A percentile compares a stretch with the other conserved stretches of the same genome.
Conservation (phyloP, 2,329 filamentous ascomycete species). For the Phoma herbarum region DNA sequence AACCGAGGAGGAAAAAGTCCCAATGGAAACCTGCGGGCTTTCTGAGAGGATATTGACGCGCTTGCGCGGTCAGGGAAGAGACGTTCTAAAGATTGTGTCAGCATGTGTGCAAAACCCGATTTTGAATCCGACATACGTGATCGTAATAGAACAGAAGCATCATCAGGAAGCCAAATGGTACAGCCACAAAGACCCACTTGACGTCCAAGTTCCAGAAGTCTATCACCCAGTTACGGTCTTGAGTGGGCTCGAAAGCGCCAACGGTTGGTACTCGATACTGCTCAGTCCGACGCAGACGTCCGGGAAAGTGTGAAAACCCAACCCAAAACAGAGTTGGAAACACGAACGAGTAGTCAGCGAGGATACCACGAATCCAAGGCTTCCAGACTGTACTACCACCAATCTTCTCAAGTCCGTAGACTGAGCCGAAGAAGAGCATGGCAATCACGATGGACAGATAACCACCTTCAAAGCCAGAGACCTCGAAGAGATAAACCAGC, state of each 20-base stretch:
- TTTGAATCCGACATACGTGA: constrained; percentile 51
- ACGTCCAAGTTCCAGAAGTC: constrained; percentile 62
- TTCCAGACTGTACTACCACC: constrained; percentile 57
- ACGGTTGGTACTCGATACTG: constrained; percentile 56
- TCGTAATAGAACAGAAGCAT: constrained; percentile 67
- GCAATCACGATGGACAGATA: constrained; percentile 62
- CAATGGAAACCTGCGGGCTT: constrained; percentile 66
- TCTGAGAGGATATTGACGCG: constrained; percentile 61
- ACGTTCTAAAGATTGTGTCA: constrained; percentile 51
- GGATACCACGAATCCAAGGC: constrained; percentile 55
- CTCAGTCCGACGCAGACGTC: constrained; percentile 54
- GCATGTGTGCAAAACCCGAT: neutral
- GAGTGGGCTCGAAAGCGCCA: constrained; percentile 59
- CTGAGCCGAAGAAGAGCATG: constrained; percentile 61
- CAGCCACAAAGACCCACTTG: constrained; percentile 63
- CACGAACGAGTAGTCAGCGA: constrained; percentile 62
- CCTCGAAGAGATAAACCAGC: constrained; percentile 60
- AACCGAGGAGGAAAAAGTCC: constrained; percentile 66
- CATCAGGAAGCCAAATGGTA: constrained; percentile 63
- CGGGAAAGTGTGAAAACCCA: constrained; percentile 63
- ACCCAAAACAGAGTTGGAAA: constrained; percentile 63
- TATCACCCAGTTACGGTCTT: constrained; percentile 59
- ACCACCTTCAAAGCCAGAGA: constrained; percentile 53
- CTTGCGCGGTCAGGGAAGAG: constrained; percentile 62
- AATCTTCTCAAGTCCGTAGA: constrained; percentile 61